phyloP scores from a whole-genome alignment of 139 green algal species.

The Coelastrella sp. region DNA sequence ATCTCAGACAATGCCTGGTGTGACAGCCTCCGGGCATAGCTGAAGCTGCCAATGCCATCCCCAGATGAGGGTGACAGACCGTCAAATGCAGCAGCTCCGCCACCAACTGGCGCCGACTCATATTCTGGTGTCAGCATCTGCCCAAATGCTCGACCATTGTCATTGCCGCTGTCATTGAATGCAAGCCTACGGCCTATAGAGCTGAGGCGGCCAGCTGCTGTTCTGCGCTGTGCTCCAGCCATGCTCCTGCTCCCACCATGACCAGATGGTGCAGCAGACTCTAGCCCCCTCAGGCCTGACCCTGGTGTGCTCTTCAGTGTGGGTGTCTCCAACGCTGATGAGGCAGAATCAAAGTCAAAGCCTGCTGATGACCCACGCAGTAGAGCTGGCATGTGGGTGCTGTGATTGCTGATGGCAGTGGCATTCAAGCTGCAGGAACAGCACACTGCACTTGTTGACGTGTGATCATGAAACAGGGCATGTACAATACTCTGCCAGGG shows the following conservation, averaged over 20 bases:
- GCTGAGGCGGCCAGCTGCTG: too few species aligned
- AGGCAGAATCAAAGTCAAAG: slow-evolving; percentile 17
- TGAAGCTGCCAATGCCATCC: neutral
- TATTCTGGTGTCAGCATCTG: neutral
- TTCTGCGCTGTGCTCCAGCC: too few species aligned
- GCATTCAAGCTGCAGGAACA: slow-evolving; percentile 8
- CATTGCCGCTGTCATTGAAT: neutral
- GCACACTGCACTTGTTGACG: too few species aligned
- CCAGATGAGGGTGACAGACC: neutral
- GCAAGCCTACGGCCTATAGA: neutral
- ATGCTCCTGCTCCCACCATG: neutral
- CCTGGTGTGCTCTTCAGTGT: neutral
- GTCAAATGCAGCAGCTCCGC: neutral
- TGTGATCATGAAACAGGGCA: too few species aligned
- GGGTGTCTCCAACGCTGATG: neutral
- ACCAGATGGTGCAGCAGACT: neutral
- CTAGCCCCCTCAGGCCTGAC: neutral
- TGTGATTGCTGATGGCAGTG: neutral
- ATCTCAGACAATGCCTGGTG: slow-evolving; percentile 25
- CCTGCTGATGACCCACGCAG: too few species aligned
- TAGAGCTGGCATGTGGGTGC: too few species aligned
- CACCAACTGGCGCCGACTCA: slow-evolving; percentile 4
- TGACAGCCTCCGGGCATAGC: slow-evolving; percentile 18
- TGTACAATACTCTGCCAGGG: neutral
- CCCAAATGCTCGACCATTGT: neutral